Percentiles rank a stretch among this genome's conserved stretches.
These are phyloP conservation scores for Coelastrella sp. DNA, from an alignment of 139 green algal genomes.

Conservation along the genomic window DNA sequence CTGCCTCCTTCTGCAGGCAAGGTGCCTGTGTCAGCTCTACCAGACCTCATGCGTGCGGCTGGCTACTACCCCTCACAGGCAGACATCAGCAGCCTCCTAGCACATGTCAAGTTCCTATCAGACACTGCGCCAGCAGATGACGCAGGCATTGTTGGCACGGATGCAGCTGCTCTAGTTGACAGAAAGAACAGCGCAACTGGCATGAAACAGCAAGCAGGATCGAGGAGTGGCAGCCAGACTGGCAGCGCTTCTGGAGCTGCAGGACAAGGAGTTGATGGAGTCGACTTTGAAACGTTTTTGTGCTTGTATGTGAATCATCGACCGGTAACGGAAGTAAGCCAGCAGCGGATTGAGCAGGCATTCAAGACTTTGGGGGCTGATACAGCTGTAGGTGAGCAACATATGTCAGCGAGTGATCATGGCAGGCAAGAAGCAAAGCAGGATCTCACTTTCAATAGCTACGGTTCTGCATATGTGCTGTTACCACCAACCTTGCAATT, in stretches of 20 bases:
- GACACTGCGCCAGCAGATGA: conserved; percentile 7
- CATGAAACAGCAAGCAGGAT: neutral
- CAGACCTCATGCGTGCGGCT: conserved; percentile 76
- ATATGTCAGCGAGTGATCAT: neutral
- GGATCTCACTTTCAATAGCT: no score
- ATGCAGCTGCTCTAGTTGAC: neutral
- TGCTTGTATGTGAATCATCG: conserved; percentile 79
- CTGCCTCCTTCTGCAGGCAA: conserved; percentile 38
- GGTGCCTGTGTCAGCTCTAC: conserved; percentile 66
- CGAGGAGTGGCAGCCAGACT: neutral
- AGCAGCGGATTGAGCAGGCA: conserved; percentile 64
- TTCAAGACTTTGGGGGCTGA: conserved; percentile 65
- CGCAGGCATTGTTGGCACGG: neutral
- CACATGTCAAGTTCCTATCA: conserved; percentile 47
- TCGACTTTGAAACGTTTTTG: conserved; percentile 75
- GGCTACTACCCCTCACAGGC: conserved; percentile 76
- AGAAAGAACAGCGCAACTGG: neutral
- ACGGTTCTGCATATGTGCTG: no score
- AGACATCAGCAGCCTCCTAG: conserved; percentile 26
- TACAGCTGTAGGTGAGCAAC: conserved; percentile 24
- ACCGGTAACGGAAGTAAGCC: conserved; percentile 61
- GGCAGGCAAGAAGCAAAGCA: neutral
- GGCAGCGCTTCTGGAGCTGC: neutral
- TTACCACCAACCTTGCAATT: no score
- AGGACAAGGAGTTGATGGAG: neutral